phyloP scores from a whole-genome alignment of 306 rosid genomes.

The Cercis canadensis region DNA sequence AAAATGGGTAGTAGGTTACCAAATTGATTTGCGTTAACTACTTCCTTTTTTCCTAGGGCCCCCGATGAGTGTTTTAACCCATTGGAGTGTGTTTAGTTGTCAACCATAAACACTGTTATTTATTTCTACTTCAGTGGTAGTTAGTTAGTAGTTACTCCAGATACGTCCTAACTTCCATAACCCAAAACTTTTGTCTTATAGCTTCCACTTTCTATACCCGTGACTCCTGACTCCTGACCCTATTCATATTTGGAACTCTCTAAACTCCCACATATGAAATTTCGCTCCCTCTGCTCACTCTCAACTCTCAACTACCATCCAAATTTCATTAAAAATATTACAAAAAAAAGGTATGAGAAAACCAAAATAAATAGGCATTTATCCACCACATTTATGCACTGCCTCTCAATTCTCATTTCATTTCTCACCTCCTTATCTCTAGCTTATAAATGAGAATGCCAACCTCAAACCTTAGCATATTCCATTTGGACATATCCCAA shows the following conservation, averaged over 20 bases:
- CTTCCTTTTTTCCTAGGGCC: conserved; percentile 43
- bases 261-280: no score
- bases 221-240: no score
- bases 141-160: no score
- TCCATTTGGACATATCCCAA: conserved; percentile 21
- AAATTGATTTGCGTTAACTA: conserved; percentile 59
- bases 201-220: neutral
- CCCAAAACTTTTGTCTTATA: neutral
- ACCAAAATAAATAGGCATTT: conserved; percentile 30
- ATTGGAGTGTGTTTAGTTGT: neutral
- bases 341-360: no score
- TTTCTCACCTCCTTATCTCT: conserved; percentile 41
- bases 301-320: conserved; percentile 56
- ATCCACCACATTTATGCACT: conserved; percentile 47
- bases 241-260: no score
- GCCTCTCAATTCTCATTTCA: neutral
- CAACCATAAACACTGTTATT: conserved; percentile 26
- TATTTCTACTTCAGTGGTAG: no score
- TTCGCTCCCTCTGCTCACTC: no score
- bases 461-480: conserved; percentile 38
- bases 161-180: neutral
- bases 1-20: conserved; percentile 57
- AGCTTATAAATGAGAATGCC: conserved; percentile 30
- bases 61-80: no score
- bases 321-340: conserved; percentile 40